Conservation (phyloP, 306 rosid species). For the Corylus heterophylla region DNA sequence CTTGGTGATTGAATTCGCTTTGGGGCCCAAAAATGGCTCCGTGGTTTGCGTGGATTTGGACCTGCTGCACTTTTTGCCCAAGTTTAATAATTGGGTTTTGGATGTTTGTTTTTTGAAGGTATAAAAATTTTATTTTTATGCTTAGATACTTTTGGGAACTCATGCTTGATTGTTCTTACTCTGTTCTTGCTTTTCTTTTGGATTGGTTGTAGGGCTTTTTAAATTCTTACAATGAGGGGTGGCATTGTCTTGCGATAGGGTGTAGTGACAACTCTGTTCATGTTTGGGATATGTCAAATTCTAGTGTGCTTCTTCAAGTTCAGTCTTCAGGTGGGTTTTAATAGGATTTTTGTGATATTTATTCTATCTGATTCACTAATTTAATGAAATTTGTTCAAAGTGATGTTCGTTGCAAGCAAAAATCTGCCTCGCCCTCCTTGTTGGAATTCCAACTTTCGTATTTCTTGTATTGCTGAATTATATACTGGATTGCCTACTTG, state of each 20-base stretch:
- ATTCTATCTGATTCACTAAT: not conserved
- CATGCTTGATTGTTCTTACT: slow-evolving; percentile 6
- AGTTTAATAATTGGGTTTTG: slow-evolving; percentile 76
- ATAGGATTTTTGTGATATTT: not conserved
- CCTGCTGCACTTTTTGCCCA: slow-evolving; percentile 56
- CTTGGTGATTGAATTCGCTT: slow-evolving; percentile 36
- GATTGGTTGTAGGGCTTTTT: slow-evolving; percentile 43
- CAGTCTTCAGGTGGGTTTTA: slow-evolving; percentile 79
- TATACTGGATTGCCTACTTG: not conserved
- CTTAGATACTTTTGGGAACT: slow-evolving; percentile 9
- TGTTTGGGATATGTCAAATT: slow-evolving; percentile 70
- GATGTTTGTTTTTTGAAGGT: slow-evolving; percentile 87
- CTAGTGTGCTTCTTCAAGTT: slow-evolving; percentile 53
- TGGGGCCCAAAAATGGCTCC: slow-evolving; percentile 8
- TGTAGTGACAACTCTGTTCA: slow-evolving; percentile 84
- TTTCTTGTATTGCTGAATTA: not conserved
- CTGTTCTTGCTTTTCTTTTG: slow-evolving; percentile 10
- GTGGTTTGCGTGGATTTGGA: slow-evolving; percentile 32
- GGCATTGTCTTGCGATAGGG: slow-evolving; percentile 64
- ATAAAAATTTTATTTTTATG: not conserved
- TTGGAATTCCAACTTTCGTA: not conserved
- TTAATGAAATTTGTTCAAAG: not conserved
- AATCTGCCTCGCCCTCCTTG: not conserved
- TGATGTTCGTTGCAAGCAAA: not conserved
- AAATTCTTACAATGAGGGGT: slow-evolving; percentile 37